Evolutionary conservation across 352 stramenopile genomes (phyloP).

Genomic region (Saprolegnia diclina): DNA sequence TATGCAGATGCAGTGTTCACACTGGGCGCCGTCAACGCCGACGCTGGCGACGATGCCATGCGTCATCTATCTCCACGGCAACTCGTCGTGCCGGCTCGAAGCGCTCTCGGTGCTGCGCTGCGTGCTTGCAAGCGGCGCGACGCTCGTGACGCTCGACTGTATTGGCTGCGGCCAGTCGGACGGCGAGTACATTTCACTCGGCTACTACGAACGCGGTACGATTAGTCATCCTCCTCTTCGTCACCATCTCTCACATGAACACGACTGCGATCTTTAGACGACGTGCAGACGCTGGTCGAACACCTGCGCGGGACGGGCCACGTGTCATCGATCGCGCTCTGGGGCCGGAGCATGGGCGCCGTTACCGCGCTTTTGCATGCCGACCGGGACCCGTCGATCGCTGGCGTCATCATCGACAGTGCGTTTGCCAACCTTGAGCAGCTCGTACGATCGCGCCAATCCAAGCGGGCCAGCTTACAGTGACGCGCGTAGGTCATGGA

Average conservation of each 20-base stretch:
- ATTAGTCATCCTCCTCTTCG: constrained; percentile 23
- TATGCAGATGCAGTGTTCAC: constrained; percentile 87
- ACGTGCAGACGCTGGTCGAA: constrained; percentile 86
- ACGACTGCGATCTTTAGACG: too few relatives aligned
- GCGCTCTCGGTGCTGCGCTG: constrained; percentile 86
- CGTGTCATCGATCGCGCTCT: constrained; percentile 94
- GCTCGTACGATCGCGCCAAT: constrained; percentile 61
- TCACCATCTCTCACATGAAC: not conserved
- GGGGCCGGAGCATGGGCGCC: constrained; percentile 97
- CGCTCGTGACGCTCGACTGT: constrained; percentile 97
- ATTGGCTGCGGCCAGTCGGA: constrained; percentile 93
- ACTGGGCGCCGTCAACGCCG: constrained; percentile 84
- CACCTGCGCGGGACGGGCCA: constrained; percentile 88
- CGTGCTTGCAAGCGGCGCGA: constrained; percentile 90
- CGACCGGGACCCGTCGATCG: constrained; percentile 94
- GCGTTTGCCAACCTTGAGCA: constrained; percentile 95
- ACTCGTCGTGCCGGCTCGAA: constrained; percentile 93
- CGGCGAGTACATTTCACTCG: constrained; percentile 96
- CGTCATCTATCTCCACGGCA: constrained; percentile 98
- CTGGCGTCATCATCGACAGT: constrained; percentile 95
- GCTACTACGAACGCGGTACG: constrained; percentile 95
- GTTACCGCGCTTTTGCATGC: constrained; percentile 97
- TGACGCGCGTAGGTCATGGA: constrained; percentile 68
- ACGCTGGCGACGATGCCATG: constrained; percentile 60
- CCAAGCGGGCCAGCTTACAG: too few relatives aligned